Conservation (phyloP, 2,329 filamentous ascomycete species). For the Hyphodiscus sp. region DNA sequence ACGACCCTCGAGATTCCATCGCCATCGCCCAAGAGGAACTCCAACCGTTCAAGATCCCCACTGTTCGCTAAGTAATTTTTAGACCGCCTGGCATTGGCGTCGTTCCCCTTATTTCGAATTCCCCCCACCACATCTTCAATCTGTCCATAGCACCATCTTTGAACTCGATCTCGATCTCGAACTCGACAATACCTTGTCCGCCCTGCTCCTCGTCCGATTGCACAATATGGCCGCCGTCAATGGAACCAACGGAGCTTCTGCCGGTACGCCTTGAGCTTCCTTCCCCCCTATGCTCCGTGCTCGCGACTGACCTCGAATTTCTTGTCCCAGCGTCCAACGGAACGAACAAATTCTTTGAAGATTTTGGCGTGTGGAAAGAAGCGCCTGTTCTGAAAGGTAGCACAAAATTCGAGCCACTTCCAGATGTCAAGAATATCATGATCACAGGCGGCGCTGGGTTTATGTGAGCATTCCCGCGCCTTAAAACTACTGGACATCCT, state of each 20-base stretch:
- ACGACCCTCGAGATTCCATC: too few relatives aligned
- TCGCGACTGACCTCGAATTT: neutral
- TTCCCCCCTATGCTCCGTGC: neutral
- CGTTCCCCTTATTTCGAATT: neutral
- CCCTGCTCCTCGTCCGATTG: neutral
- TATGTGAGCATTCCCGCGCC: constrained; percentile 52
- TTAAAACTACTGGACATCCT: constrained; percentile 3
- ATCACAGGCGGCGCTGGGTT: constrained; percentile 80
- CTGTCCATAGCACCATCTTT: neutral
- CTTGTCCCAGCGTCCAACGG: constrained; percentile 12
- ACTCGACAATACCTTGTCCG: neutral
- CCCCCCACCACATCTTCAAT: neutral
- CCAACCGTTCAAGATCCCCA: too few relatives aligned
- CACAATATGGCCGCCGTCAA: constrained; percentile 9
- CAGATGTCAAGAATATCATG: constrained; percentile 72
- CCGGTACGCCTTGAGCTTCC: constrained; percentile 3
- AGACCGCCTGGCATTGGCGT: neutral
- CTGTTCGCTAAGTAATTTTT: neutral
- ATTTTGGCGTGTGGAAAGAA: constrained; percentile 62
- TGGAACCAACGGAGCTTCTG: constrained; percentile 4
- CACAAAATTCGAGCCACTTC: constrained; percentile 62
- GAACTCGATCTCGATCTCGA: too few relatives aligned
- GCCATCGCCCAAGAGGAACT: too few relatives aligned
- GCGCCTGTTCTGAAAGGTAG: constrained; percentile 64
- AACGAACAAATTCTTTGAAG: constrained; percentile 41